Base-by-base conservation (phyloP, 495 filamentous ascomycete genomes). In the Pyronema domesticum region DNA sequence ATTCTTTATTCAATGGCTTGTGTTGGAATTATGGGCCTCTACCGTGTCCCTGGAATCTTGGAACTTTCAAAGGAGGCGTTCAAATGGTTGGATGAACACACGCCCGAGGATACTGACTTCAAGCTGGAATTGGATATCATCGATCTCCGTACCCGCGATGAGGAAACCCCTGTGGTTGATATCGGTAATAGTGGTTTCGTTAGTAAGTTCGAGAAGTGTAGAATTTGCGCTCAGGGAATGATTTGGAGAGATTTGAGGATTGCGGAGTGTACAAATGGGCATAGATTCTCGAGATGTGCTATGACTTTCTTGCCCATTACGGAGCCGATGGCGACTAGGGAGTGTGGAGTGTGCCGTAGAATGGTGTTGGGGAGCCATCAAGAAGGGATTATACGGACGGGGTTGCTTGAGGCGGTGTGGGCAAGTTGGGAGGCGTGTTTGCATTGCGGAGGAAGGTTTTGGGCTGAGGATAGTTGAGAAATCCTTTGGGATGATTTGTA, bases 361-460 rank as follows among this genome's bases (percentile, higher is more conserved):
- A 60, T 55, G 46, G 59, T 65, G 53, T 44, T 65, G n/a, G 62
- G 54, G 23, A 37, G 30, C 15, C 30, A 42, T 18, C 44, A 37
- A 8, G 42, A 58, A 42, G 51, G 35, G 35, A 9, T 34, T 19
- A n/a, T 30, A 57, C 40, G 58, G 50, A 55, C 36, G 62, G 60
- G 63, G 46, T 47, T 65, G 30, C 51, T 56, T 37, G 50, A 46
- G 40, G 55, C 53, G 42, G 44, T 65, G 52, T 52, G 57, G 47
- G 55, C 36, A 13, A 63, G 56, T 53, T 65, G 65, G 59, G 62
- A 65, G 23, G 57, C 61, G 39, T 65, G 63, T 50, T 61, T 65
- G 55, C 58, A 63, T 30, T 65, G 63, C 54, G 63, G 63, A 54
- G 63, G 63, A 46, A 65, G 63, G 59, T 65, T 59, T 65, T 62